phyloP scores from a whole-genome alignment of 73 alveolate species.

The Paramecium sonneborni region DNA sequence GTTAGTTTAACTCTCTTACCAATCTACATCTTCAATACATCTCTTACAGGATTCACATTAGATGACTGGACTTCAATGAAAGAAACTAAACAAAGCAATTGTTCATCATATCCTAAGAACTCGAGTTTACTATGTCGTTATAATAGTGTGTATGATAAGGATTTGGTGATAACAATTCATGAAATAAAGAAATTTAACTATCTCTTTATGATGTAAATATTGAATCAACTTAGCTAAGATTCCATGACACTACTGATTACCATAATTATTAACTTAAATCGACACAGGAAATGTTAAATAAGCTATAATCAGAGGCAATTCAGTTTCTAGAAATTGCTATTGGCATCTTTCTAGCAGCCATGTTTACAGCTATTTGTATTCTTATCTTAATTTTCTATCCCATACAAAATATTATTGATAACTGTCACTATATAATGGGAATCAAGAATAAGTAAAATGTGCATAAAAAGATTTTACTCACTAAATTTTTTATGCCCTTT shows the following conservation, averaged over 20 bases:
- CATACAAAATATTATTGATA: background rate
- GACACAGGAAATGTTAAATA: background rate
- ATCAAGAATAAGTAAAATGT: background rate
- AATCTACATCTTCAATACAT: background rate
- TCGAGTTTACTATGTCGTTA: background rate
- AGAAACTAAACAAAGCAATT: background rate
- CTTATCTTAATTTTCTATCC: background rate
- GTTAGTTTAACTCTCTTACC: background rate
- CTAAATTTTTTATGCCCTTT: background rate
- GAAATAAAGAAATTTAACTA: background rate
- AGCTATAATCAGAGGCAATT: background rate
- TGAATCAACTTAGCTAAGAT: background rate
- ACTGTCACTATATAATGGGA: background rate
- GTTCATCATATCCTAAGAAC: background rate
- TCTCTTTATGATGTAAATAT: background rate
- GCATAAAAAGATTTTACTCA: background rate
- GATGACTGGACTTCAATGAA: background rate
- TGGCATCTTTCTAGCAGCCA: background rate
- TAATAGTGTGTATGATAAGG: constrained; percentile 7
- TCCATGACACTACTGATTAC: background rate
- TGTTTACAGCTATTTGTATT: background rate
- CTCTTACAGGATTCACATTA: constrained; percentile 5
- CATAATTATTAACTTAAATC: background rate
- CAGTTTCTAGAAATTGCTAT: background rate
- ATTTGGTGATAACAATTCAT: constrained; percentile 9